Evolutionary conservation across 108 stramenopile genomes (phyloP).

Genomic region (Cylindrotheca closterium): DNA sequence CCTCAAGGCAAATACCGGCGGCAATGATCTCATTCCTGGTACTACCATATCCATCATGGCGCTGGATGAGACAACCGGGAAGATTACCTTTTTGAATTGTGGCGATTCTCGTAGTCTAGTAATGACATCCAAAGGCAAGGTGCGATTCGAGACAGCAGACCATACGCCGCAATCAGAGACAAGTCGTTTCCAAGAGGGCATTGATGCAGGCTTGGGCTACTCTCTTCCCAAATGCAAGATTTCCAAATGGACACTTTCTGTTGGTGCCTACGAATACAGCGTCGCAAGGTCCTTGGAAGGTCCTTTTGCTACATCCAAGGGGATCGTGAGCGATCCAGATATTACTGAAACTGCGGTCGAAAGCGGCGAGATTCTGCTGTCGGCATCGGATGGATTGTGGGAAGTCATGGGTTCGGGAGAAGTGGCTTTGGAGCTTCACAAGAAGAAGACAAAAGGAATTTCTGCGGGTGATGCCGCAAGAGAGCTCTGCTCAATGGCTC

Average conservation of each 20-base stretch:
- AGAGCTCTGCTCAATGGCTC: constrained; percentile 60
- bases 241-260: constrained; percentile 45
- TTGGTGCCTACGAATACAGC: constrained; percentile 79
- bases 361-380: constrained; percentile 45
- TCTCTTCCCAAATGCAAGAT: constrained; percentile 59
- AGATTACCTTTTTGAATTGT: constrained; percentile 70
- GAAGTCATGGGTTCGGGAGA: constrained; percentile 81
- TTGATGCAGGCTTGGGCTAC: constrained; percentile 51
- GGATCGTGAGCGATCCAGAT: constrained; percentile 71
- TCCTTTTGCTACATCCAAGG: constrained; percentile 70
- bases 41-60: constrained; percentile 68
- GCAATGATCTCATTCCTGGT: constrained; percentile 60
- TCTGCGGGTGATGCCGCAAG: constrained; percentile 64
- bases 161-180: constrained; percentile 71
- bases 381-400: constrained; percentile 82
- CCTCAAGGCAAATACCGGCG: constrained; percentile 62
- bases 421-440: constrained; percentile 54
- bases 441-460: constrained; percentile 39
- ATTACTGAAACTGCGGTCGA: constrained; percentile 35
- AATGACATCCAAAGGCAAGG: constrained; percentile 33
- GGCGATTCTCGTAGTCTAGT: constrained; percentile 75
- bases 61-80: constrained; percentile 48
- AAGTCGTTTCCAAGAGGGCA: constrained; percentile 47
- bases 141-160: constrained; percentile 63
- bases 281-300: constrained; percentile 71